These are phyloP conservation scores for Allomyces arbusculus DNA, from an alignment of 192 early-diverging fungal genomes.

Conservation along the genomic window DNA sequence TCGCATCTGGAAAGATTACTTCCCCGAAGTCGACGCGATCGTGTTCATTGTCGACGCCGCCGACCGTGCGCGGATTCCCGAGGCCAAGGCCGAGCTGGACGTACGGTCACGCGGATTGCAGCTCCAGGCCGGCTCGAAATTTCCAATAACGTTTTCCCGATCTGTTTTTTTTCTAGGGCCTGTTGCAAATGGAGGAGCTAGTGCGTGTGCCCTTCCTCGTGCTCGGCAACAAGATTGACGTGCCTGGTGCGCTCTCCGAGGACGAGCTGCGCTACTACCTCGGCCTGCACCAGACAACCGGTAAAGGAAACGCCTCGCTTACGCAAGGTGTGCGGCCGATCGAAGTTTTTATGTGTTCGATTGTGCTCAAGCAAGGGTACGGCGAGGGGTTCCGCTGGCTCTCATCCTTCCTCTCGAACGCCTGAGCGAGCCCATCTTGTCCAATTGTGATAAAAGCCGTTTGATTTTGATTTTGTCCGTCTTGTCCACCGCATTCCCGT, in stretches of 20 bases:
- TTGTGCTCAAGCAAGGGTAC: slow-evolving; percentile 97
- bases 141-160: no score
- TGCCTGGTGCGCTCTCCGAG: slow-evolving; percentile 76
- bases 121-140: no score
- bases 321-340: slow-evolving; percentile 79
- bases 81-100: slow-evolving; percentile 88
- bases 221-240: slow-evolving; percentile 98
- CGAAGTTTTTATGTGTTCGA: slow-evolving; percentile 98
- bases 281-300: slow-evolving; percentile 92
- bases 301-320: slow-evolving; percentile 34
- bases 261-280: slow-evolving; percentile 68
- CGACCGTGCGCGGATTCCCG: slow-evolving; percentile 61
- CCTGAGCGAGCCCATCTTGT: no score
- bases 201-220: slow-evolving; percentile 81
- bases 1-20: slow-evolving; percentile 97
- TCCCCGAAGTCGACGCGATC: slow-evolving; percentile 93
- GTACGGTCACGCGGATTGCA: slow-evolving; percentile 19
- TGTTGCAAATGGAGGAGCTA: slow-evolving; percentile 85
- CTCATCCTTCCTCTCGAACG: slow-evolving; percentile 13
- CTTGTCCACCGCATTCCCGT: no score
- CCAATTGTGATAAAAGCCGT: no score
- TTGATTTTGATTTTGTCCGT: no score
- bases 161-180: slow-evolving; percentile 24
- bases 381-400: slow-evolving; percentile 82
- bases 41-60: slow-evolving; percentile 93